These are phyloP conservation scores for Albifimbria verrucaria DNA, from an alignment of 2,329 filamentous ascomycete genomes.

Conservation along the genomic window DNA sequence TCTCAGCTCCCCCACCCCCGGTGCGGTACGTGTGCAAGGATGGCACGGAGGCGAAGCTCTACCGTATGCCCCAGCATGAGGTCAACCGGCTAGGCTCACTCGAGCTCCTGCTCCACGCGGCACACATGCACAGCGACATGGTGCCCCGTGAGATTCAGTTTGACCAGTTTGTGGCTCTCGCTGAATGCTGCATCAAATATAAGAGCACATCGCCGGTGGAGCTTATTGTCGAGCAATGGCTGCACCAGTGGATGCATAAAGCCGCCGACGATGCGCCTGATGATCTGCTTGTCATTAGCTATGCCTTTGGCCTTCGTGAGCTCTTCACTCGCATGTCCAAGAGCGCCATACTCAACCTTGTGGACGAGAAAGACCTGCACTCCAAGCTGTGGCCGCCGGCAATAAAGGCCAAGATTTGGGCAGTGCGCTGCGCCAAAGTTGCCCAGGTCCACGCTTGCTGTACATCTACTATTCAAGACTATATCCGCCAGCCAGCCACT, in stretches of 20 bases:
- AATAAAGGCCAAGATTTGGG: conserved; percentile 46
- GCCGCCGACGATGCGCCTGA: conserved; percentile 46
- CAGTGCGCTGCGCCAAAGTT: conserved; percentile 45
- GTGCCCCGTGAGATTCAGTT: conserved; percentile 46
- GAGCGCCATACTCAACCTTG: conserved; percentile 42
- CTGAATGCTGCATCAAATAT: conserved; percentile 47
- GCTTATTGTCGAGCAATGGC: conserved; percentile 48
- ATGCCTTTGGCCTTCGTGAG: conserved; percentile 46
- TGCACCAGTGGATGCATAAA: conserved; percentile 48
- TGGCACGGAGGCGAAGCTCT: conserved; percentile 41
- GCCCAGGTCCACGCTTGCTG: conserved; percentile 48
- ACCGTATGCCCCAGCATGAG: conserved; percentile 51
- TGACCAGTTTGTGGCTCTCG: conserved; percentile 48
- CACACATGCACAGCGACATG: conserved; percentile 45
- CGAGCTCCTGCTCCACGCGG: conserved; percentile 47
- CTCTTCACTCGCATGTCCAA: conserved; percentile 50
- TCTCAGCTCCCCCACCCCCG: conserved; percentile 32
- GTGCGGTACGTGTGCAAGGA: conserved; percentile 37
- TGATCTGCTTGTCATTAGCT: conserved; percentile 49
- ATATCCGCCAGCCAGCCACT: conserved; percentile 29
- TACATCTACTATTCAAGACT: conserved; percentile 40
- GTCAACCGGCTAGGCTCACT: conserved; percentile 37
- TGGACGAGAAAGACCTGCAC: conserved; percentile 39
- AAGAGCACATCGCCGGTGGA: conserved; percentile 50
- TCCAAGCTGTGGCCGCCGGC: conserved; percentile 43